Evolutionary conservation across 2,329 filamentous ascomycete genomes (phyloP).

Genomic region (Xylaria sp.): DNA sequence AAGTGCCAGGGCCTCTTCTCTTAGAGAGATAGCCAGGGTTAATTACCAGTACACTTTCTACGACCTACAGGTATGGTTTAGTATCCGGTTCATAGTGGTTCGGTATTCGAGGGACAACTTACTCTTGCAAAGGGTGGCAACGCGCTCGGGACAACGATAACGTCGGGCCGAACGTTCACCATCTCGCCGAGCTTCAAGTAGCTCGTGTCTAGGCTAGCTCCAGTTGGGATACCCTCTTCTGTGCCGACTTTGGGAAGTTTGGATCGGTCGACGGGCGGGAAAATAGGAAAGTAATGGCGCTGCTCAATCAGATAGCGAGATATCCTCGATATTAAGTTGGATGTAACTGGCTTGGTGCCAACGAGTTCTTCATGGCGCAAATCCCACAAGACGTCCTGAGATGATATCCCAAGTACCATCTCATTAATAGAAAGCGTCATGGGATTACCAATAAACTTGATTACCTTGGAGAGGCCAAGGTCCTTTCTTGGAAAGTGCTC

Average conservation of each 20-base stretch:
- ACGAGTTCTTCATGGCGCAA: constrained; percentile 79
- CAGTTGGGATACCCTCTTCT: constrained; percentile 70
- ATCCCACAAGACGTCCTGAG: constrained; percentile 86
- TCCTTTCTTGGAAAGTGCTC: constrained; percentile 73
- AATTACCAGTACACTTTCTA: constrained; percentile 88
- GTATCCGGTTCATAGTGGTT: constrained; percentile 29
- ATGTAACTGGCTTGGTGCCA: constrained; percentile 64
- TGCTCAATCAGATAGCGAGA: constrained; percentile 86
- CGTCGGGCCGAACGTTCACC: constrained; percentile 84
- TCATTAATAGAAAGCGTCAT: constrained; percentile 92
- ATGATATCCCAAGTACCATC: constrained; percentile 81
- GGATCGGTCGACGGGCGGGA: constrained; percentile 79
- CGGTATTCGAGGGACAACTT: constrained; percentile 44
- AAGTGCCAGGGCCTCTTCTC: constrained; percentile 84
- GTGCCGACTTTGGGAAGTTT: constrained; percentile 73
- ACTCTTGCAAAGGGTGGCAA: constrained; percentile 91
- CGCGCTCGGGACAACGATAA: constrained; percentile 83
- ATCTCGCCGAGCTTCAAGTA: constrained; percentile 93
- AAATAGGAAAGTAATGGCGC: constrained; percentile 89
- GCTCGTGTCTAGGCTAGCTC: constrained; percentile 82
- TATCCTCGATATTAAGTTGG: constrained; percentile 75
- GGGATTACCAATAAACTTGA: constrained; percentile 83
- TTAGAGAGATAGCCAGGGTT: constrained; percentile 92
- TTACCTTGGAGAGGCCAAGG: constrained; percentile 81
- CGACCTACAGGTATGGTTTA: constrained; percentile 68